phyloP scores from a whole-genome alignment of 768 basidiomycete species.

The Hericium coralloides region DNA sequence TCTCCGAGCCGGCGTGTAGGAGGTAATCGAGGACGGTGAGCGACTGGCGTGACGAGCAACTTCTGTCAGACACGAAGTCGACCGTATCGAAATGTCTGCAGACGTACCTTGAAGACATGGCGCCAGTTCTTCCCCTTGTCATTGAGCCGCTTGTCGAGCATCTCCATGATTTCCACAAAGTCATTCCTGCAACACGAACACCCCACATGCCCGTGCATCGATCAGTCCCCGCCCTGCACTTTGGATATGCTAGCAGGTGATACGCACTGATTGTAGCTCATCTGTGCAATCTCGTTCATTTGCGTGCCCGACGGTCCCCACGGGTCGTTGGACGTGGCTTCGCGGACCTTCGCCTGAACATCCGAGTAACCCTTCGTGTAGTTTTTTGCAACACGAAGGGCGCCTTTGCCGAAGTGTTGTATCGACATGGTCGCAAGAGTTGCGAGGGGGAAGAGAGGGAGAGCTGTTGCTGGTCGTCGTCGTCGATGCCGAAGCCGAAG shows the following conservation, averaged over 20 bases:
- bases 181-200: conserved; percentile 48
- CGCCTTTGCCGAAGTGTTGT: conserved; percentile 79
- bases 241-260: not conserved
- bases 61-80: not conserved
- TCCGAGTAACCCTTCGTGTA: conserved; percentile 97
- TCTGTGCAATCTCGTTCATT: conserved; percentile 97
- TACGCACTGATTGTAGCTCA: conserved; percentile 93
- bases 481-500: too few relatives aligned
- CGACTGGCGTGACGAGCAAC: conserved; percentile 37
- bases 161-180: conserved; percentile 99
- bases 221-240: not conserved
- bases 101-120: conserved; percentile 90
- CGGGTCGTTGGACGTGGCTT: conserved; percentile 95
- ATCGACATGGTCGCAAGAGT: conserved; percentile 33
- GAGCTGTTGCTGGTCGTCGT: not conserved
- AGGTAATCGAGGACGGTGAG: conserved; percentile 93
- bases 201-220: too few relatives aligned
- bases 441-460: too few relatives aligned
- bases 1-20: conserved; percentile 93
- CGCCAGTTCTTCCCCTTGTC: conserved; percentile 99
- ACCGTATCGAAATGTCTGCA: not conserved
- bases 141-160: conserved; percentile 95
- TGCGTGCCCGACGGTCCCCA: conserved; percentile 97
- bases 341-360: conserved; percentile 89
- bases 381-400: conserved; percentile 86